Evolutionary conservation across 23 red algal genomes (phyloP), one percentile per base, ranked within the genome.

Genomic region (Rhodosorus marinus): DNA sequence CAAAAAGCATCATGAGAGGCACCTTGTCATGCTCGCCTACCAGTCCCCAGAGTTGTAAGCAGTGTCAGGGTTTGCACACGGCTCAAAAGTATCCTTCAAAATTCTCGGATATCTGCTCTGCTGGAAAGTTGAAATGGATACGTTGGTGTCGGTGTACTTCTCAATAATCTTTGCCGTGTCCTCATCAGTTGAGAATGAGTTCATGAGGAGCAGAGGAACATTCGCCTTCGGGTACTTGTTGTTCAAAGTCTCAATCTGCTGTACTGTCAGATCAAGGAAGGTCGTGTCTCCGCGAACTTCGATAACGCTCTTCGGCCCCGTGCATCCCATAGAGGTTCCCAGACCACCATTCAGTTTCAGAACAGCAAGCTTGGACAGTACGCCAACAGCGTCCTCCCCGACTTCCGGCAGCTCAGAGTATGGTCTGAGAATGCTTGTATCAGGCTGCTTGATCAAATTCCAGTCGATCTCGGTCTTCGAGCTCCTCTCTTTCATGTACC

Each of bases 261-360:
- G 77, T 55, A 95, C 88, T 33, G 85, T 95, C 40, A 95, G 60
- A 34, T 95, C 88, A 24, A 95, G 64, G 59, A 95, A 95, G 15
- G 88, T 95, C 25, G 77, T 66, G 52, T 82, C 78, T 34, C 59
- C 64, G 24, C 77, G 88, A 24, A 95, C 77, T 48, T 95, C 88
- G 47, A 95, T 95, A 35, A 95, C 78, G 8, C 72, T 80, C 57
- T 95, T 95, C 29, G 88, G 88, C 17, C 88, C 88, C 52, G 67
- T 77, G 66, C 88, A 95, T 9, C 88, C 88, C 88, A 95, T 95
- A 21, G 70, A 74, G 35, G 88, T 95, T 29, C 88, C 88, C 24
- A 95, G 71, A 15, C 88, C 88, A 17, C 88, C 88, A 40, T 95
- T 95, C 3, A 95, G 70, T 59, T 95, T 95, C n/a, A 83, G 47